These are phyloP conservation scores for Pseudomicrostroma phylloplanum DNA, from an alignment of 1,284 basidiomycete genomes.

Conservation along the genomic window DNA sequence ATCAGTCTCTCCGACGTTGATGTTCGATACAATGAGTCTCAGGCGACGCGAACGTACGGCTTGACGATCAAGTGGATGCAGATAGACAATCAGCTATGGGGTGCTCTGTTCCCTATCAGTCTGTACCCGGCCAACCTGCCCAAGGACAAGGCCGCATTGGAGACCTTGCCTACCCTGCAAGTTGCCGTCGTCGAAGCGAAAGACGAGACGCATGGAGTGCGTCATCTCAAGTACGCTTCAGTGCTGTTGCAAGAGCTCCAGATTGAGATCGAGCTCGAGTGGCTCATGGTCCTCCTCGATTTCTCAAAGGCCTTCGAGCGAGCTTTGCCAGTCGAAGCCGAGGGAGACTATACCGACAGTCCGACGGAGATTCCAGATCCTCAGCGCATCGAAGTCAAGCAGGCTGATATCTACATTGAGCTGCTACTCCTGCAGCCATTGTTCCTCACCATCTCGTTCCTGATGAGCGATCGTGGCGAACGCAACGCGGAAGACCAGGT, in stretches of 20 bases:
- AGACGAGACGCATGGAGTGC: constrained; percentile 78
- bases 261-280: constrained; percentile 93
- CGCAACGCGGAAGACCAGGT: constrained; percentile 72
- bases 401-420: constrained; percentile 84
- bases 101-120: constrained; percentile 89
- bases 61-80: constrained; percentile 84
- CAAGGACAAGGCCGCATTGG: constrained; percentile 69
- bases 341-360: constrained; percentile 62
- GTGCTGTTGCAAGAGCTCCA: constrained; percentile 89
- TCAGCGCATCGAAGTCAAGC: constrained; percentile 8
- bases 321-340: neutral
- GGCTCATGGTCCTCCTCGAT: constrained; percentile 85
- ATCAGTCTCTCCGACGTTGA: constrained; percentile 72
- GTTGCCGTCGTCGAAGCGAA: constrained; percentile 82
- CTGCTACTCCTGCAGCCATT: constrained; percentile 94
- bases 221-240: constrained; percentile 95
- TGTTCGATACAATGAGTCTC: constrained; percentile 78
- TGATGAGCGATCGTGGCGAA: constrained; percentile 68
- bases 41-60: constrained; percentile 72
- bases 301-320: constrained; percentile 62
- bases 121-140: constrained; percentile 88
- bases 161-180: constrained; percentile 83
- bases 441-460: constrained; percentile 86
- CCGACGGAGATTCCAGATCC: constrained; percentile 68
- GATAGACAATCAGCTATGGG: constrained; percentile 87